Evolutionary conservation across 352 stramenopile genomes (phyloP).

Genomic region (Phytophthora sojae): DNA sequence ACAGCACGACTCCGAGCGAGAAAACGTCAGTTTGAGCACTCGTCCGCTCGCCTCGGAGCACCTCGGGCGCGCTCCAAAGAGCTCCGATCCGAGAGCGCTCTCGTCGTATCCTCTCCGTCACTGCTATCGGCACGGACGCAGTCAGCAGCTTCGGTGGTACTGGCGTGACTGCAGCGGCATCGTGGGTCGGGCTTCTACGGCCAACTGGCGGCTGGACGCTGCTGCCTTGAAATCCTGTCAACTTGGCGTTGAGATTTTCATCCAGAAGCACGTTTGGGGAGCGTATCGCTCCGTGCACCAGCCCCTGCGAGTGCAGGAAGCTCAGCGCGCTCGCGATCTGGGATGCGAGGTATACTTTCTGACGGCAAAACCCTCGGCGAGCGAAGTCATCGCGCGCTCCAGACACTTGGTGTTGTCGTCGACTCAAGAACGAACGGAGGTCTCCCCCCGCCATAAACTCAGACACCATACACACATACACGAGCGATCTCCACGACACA

Average conservation of each 20-base stretch:
- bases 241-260: constrained; percentile 48
- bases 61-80: constrained; percentile 57
- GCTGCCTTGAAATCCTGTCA: constrained; percentile 53
- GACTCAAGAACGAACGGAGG: constrained; percentile 46
- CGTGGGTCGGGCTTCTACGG: constrained; percentile 20
- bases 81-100: constrained; percentile 26
- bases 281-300: constrained; percentile 41
- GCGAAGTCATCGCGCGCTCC: constrained; percentile 9
- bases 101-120: constrained; percentile 24
- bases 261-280: constrained; percentile 48
- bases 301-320: constrained; percentile 59
- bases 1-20: constrained; percentile 63
- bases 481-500: constrained; percentile 58
- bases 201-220: constrained; percentile 8
- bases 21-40: constrained; percentile 64
- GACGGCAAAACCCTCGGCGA: constrained; percentile 39
- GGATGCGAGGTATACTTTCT: constrained; percentile 59
- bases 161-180: background rate
- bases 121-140: constrained; percentile 23
- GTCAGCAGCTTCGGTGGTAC: constrained; percentile 22
- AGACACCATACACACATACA: constrained; percentile 56
- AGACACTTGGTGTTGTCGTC: constrained; percentile 37
- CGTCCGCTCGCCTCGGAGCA: constrained; percentile 48
- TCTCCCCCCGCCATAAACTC: constrained; percentile 71
- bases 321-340: constrained; percentile 53